Conservation (phyloP, 164 flowering plant genomes). For the Stephania cephalantha region DNA sequence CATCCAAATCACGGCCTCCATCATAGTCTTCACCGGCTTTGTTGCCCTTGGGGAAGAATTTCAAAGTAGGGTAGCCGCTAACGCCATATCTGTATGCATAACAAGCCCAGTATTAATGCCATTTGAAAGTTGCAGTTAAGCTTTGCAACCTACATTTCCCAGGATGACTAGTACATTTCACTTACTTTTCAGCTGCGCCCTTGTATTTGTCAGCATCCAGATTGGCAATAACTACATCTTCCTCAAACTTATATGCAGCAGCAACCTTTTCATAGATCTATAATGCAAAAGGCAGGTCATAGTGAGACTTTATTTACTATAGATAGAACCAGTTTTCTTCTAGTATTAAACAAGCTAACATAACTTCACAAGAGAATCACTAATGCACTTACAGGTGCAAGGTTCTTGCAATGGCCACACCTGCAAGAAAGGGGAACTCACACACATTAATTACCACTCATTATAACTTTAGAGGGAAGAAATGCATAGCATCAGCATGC, state of each 20-base stretch:
- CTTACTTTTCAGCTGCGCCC: conserved; percentile 58
- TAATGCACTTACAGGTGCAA: conserved; percentile 79
- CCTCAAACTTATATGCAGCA: conserved; percentile 72
- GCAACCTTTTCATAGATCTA: conserved; percentile 95
- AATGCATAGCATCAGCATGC: background rate
- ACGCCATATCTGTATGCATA: conserved; percentile 67
- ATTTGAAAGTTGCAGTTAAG: background rate
- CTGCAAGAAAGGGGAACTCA: conserved; percentile 28
- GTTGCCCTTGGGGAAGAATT: conserved; percentile 87
- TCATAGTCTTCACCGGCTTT: conserved; percentile 95
- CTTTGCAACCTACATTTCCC: background rate
- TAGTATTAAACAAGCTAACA: background rate
- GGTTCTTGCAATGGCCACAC: conserved; percentile 97
- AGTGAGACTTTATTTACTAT: background rate
- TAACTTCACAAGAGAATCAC: background rate
- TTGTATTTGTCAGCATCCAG: conserved; percentile 89
- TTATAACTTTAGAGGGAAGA: background rate
- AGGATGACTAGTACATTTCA: background rate
- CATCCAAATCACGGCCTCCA: conserved; percentile 84
- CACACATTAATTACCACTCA: background rate
- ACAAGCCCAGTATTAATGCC: background rate
- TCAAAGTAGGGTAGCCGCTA: conserved; percentile 90
- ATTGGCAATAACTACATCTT: conserved; percentile 81
- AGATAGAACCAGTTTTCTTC: background rate
- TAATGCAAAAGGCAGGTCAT: conserved; percentile 2